Base-by-base conservation (phyloP, 805 yeast species). In the Martiniozyma abietophila region DNA sequence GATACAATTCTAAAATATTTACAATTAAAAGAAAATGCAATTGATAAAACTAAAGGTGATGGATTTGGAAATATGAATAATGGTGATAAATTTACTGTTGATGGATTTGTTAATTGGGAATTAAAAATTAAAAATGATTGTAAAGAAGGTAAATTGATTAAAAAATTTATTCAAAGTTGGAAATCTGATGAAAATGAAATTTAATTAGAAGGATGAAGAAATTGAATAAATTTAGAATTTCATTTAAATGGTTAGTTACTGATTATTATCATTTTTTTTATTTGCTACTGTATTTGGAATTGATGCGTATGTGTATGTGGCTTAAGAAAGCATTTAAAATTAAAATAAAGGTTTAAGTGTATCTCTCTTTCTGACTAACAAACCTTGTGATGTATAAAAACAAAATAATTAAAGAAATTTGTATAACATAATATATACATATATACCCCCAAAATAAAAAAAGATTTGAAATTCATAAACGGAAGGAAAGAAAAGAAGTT, bases 1-100 rank as follows among this genome's bases (percentile, higher is more conserved):
- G 75, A 70, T 41, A 47, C 60, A 4, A 46, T 59, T 12, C 40
- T 58, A 21, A 50, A 45, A 38, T 54, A 49, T 36, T 40, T 44
- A 24, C 47, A 50, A 36, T 5, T 19, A 8, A 20, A 10, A 14
- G 12, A 23, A 27, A 10, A 18, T 17, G 14, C 22, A 33, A 9
- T 10, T 27, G 14, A 17, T 18, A 10, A 27, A 22, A 14, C 25
- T 24, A n/a, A 23, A 24, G n/a, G n/a, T 18, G 36, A 32, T 6
- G 11, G 15, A 12, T n/a, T 28, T 18, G 32, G 32, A 8, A 15
- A 18, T 8, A 26, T 23, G 3, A 24, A 18, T 2, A 19, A 27
- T 11, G 27, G 33, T 7, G 35, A 35, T 20, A 16, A 14, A 27
- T 35, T 38, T 10, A 29, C 35, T 10, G 14, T 14, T 21, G 23